A percentile compares a stretch with the other conserved stretches of the same genome.
These are phyloP conservation scores for Tanacetum coccineum DNA, from an alignment of 129 eudicot genomes.

Conservation along the genomic window DNA sequence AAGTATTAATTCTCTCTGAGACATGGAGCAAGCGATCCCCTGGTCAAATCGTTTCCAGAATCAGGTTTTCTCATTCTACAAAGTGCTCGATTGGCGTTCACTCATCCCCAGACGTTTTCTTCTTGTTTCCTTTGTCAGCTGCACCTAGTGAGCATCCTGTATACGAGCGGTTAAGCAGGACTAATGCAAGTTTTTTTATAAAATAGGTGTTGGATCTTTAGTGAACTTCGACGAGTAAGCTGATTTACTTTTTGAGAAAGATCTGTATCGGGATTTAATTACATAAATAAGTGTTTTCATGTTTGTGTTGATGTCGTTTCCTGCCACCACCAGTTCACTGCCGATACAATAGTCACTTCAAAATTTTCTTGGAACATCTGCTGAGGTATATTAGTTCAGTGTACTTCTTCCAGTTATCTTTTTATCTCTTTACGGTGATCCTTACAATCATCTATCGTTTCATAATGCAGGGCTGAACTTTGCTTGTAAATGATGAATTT, in stretches of 20 bases:
- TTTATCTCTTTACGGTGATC: neutral
- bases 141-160: conserved; percentile 74
- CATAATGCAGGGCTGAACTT: conserved; percentile 46
- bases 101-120: conserved; percentile 62
- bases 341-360: conserved; percentile 39
- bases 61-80: conserved; percentile 55
- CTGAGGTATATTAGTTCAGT: conserved; percentile 37
- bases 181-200: conserved; percentile 57
- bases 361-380: conserved; percentile 31
- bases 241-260: conserved; percentile 20
- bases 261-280: neutral
- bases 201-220: conserved; percentile 62
- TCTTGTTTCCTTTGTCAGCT: conserved; percentile 80
- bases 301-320: conserved; percentile 21
- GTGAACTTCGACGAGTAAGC: conserved; percentile 65
- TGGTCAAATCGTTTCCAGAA: conserved; percentile 67
- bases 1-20: conserved; percentile 40
- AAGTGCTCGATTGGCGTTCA: conserved; percentile 91
- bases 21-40: conserved; percentile 75
- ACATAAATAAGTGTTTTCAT: conserved; percentile 18
- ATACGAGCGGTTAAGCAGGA: conserved; percentile 51
- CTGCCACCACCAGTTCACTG: conserved; percentile 37
- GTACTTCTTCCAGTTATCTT: neutral
- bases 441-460: conserved; percentile 12
- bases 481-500: conserved; percentile 40